Evolutionary conservation across 2,329 filamentous ascomycete genomes (phyloP).

Genomic region (Passalora sequoiae): DNA sequence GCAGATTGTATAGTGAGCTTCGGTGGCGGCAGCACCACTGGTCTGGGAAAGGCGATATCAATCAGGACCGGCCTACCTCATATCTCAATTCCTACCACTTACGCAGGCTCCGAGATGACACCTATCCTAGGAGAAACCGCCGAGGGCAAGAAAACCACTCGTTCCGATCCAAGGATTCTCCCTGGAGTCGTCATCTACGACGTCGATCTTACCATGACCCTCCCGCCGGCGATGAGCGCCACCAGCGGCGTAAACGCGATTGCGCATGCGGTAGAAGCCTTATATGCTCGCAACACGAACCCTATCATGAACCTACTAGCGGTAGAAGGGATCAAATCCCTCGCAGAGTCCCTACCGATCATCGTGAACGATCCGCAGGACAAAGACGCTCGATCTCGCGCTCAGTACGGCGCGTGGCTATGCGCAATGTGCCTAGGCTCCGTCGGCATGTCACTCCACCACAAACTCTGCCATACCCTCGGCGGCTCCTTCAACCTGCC

Average conservation of each 20-base stretch:
- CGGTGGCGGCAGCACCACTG: constrained; percentile 59
- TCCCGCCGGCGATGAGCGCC: constrained; percentile 50
- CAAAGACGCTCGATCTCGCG: constrained; percentile 46
- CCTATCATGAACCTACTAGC: constrained; percentile 57
- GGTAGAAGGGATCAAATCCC: constrained; percentile 51
- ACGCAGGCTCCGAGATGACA: constrained; percentile 53
- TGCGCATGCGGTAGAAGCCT: constrained; percentile 60
- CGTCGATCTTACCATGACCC: constrained; percentile 56
- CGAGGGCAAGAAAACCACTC: constrained; percentile 54
- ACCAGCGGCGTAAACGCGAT: constrained; percentile 62
- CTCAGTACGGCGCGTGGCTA: constrained; percentile 61
- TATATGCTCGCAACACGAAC: constrained; percentile 59
- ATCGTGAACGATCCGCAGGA: constrained; percentile 46
- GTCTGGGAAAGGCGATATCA: constrained; percentile 43
- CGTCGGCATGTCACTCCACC: constrained; percentile 60
- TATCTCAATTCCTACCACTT: constrained; percentile 35
- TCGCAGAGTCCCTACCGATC: constrained; percentile 51
- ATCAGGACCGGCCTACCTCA: constrained; percentile 33
- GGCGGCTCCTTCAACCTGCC: constrained; percentile 60
- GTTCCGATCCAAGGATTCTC: constrained; percentile 54
- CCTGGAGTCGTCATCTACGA: constrained; percentile 61
- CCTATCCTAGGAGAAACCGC: constrained; percentile 59
- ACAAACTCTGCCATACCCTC: constrained; percentile 62
- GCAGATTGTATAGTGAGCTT: constrained; percentile 57
- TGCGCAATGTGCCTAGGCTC: constrained; percentile 57